Percentiles rank a stretch among this genome's conserved stretches.
These are phyloP conservation scores for Asterionellopsis glacialis DNA, from an alignment of 108 stramenopile genomes.

Conservation along the genomic window DNA sequence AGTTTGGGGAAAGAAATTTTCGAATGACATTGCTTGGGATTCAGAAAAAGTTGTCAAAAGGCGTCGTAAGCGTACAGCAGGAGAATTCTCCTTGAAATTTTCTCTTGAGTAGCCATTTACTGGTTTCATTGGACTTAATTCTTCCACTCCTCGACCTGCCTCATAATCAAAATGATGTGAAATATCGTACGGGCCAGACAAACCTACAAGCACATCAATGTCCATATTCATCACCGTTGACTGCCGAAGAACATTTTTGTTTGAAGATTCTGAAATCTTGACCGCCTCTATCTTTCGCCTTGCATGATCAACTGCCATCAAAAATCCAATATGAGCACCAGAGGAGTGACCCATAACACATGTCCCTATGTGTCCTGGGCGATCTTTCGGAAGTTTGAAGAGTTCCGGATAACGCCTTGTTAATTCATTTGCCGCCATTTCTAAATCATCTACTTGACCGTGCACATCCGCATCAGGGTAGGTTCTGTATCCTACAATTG, in stretches of 20 bases:
- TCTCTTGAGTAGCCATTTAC: slow-evolving; percentile 52
- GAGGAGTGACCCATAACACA: slow-evolving; percentile 68
- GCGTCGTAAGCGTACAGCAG: slow-evolving; percentile 35
- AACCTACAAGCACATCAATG: slow-evolving; percentile 30
- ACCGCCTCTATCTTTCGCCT: slow-evolving; percentile 17
- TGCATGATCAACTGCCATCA: slow-evolving; percentile 38
- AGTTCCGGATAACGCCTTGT: slow-evolving; percentile 18
- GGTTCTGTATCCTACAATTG: slow-evolving; percentile 75
- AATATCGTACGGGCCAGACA: slow-evolving; percentile 76
- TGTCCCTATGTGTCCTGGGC: slow-evolving; percentile 27
- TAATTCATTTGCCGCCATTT: slow-evolving; percentile 19
- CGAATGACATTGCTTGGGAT: background rate
- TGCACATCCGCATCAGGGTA: slow-evolving; percentile 54
- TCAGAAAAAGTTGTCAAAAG: slow-evolving; percentile 6
- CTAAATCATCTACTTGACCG: slow-evolving; percentile 61
- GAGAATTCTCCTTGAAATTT: slow-evolving; percentile 52
- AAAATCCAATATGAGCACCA: slow-evolving; percentile 74
- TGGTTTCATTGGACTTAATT: slow-evolving; percentile 76
- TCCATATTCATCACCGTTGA: slow-evolving; percentile 2
- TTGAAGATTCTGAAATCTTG: background rate
- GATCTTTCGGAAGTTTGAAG: background rate
- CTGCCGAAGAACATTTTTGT: background rate
- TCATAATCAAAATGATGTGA: slow-evolving; percentile 83
- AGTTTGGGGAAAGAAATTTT: slow-evolving; percentile 25
- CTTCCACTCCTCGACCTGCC: slow-evolving; percentile 79